A percentile compares a stretch with the other conserved stretches of the same genome.
These are phyloP conservation scores for Lathyrus oleraceus DNA, from an alignment of 306 rosid species.

Conservation along the genomic window DNA sequence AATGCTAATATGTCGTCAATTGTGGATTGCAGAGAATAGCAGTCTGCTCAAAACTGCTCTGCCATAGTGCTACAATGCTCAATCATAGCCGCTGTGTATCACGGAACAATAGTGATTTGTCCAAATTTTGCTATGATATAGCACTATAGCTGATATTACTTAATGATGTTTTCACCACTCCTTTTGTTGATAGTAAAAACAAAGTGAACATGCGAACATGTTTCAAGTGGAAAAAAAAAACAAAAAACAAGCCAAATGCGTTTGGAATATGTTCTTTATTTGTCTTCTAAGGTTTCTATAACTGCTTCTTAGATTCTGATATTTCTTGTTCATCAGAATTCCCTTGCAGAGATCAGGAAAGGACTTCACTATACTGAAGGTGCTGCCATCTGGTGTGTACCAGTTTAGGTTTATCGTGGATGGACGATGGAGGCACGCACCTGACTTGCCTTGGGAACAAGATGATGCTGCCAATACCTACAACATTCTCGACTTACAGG, in stretches of 20 bases:
- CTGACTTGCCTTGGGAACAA: slow-evolving; percentile 74
- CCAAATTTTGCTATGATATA: neutral
- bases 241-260: neutral
- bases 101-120: neutral
- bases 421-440: slow-evolving; percentile 84
- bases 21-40: neutral
- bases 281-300: slow-evolving; percentile 33
- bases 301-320: slow-evolving; percentile 28
- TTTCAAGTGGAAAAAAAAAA: slow-evolving; percentile 3
- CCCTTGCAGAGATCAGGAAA: slow-evolving; percentile 90
- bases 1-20: neutral
- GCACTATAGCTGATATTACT: neutral
- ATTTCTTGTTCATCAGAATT: slow-evolving; percentile 55
- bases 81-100: neutral
- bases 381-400: slow-evolving; percentile 96
- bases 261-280: neutral
- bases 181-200: neutral
- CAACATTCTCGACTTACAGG: slow-evolving; percentile 91
- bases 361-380: slow-evolving; percentile 93
- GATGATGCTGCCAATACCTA: slow-evolving; percentile 81
- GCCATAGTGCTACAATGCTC: neutral
- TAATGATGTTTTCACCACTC: neutral
- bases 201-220: neutral
- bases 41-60: neutral
- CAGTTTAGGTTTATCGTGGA: slow-evolving; percentile 93